Evolutionary conservation across 768 basidiomycete species (phyloP), one percentile per base, ranked within the genome.

Genomic region (Leccinum subtestaceum): DNA sequence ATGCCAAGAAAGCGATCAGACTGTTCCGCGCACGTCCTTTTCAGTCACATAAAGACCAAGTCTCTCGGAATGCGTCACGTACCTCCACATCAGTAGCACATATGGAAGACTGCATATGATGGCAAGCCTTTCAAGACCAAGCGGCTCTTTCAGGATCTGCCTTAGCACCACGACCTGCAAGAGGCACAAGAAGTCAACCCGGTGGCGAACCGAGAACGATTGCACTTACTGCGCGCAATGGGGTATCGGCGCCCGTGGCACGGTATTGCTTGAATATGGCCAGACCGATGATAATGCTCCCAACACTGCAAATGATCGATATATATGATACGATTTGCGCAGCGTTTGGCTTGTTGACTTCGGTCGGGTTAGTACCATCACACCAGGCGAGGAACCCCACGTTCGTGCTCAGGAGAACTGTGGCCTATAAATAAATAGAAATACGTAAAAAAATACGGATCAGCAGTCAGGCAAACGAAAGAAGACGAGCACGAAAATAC

Each of bases 61-160:
- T 2, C 5, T 27, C 46, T 8, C 19, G 17, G 4, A 27, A 50
- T 11, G 11, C 11, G 32, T 2, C 0, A 52, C 73, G 55, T 53
- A 78, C 78, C 73, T 64, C 72, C 75, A 79, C 72, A 79, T 71
- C 38, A 79, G 64, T 7, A 77, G 57, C 36, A 75, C 74, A 21
- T 78, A 75, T 5, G 77, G 77, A 46, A 79, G 70, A 58, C 74
- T 76, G 52, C 74, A 79, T 52, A 76, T 67, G 32, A 78, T 74
- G 5, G 78, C 68, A 29, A 80, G 65, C 12, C 71, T 66, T 51
- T 78, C 77, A 2, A 76, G 60, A 11, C 76, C 75, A n/a, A 69
- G 61, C 13, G 50, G 47, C 31, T 65, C 58, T 11, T 64, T 61
- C 10, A 72, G 53, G n/a, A 72, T 72, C 3, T 69, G 71, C 51